Conservation (phyloP, 225 moss, liverwort and hornwort genomes). For the Neckera pumila region DNA sequence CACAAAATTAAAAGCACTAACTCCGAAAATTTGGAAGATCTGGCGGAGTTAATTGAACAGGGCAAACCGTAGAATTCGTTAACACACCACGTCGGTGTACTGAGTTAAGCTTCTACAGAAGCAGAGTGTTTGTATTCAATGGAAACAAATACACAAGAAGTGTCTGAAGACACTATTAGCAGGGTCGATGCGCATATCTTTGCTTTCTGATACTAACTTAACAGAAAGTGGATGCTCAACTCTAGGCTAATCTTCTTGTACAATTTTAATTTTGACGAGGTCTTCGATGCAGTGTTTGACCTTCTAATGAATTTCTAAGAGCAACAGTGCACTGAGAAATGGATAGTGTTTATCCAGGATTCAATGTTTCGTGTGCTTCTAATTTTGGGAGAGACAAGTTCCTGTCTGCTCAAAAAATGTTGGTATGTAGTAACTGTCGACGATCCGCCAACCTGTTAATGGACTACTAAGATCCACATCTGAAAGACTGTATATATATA, state of each 20-base stretch:
- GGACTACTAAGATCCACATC: neutral
- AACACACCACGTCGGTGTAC: neutral
- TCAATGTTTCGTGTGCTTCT: neutral
- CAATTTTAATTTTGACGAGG: neutral
- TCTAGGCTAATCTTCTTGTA: neutral
- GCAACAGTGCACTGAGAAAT: neutral
- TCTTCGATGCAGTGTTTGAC: neutral
- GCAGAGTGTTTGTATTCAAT: neutral
- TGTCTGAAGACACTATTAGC: neutral
- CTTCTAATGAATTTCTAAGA: neutral
- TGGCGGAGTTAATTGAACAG: neutral
- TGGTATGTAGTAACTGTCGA: neutral
- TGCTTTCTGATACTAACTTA: neutral
- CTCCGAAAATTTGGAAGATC: neutral
- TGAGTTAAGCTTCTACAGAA: neutral
- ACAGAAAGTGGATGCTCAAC: neutral
- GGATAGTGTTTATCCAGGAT: neutral
- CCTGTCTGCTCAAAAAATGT: slow-evolving; percentile 3
- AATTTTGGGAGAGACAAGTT: neutral
- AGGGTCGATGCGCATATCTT: neutral
- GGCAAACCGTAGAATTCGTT: neutral
- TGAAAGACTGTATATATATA: neutral
- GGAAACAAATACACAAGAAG: neutral
- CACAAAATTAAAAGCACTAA: no score
- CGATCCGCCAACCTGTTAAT: neutral